Base-by-base conservation (phyloP, 2,329 filamentous ascomycete genomes). In the Fonsecaea pedrosoi region DNA sequence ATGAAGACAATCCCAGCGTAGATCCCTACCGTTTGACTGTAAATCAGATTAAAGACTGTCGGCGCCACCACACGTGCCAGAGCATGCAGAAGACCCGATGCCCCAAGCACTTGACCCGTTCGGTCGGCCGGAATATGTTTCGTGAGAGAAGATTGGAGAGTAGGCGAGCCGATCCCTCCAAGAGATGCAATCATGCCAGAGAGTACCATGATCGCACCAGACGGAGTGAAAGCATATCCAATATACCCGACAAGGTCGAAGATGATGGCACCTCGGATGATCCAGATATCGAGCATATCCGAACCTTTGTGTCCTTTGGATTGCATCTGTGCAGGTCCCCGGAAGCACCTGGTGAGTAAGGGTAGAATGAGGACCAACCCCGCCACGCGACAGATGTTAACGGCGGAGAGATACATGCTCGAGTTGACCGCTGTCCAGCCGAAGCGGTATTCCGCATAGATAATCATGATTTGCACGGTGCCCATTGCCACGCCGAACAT, bases 1-100 rank as follows among this genome's bases (percentile, higher is more conserved):
- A 96, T 86, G 77, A 97, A 97, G 0, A 96, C 89, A 0, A 92
- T 88, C 77, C 95, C 92, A 0, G 92, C 88, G 71, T 91, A 94
- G 1, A 80, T 87, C 21, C 85, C 87, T 1, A 97, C 92, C 0
- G 95, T 98, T 2, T 85, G 82, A 13, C 90, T 90, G 76, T 96
- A 99, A 9, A 98, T 87, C 4, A 91, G 86, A 74, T 95, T 96
- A 79, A 97, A 96, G 1, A 94, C 75, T 0, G 92, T 85, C 0
- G 95, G 95, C 0, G 90, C 89, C 12, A 96, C 77, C 1, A 98
- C 88, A 68, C 93, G 84, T 2, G 91, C 87, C 40, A 97, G 79
- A 0, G 92, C 91, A 78, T 98, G 94, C 65, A 98, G 79, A 68
- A 98, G 82, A 0, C 94, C 95, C 15, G 90, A 90, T 1, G 93